These are phyloP conservation scores for Acacia pycnantha DNA, from an alignment of 331 rosid genomes.

Conservation along the genomic window DNA sequence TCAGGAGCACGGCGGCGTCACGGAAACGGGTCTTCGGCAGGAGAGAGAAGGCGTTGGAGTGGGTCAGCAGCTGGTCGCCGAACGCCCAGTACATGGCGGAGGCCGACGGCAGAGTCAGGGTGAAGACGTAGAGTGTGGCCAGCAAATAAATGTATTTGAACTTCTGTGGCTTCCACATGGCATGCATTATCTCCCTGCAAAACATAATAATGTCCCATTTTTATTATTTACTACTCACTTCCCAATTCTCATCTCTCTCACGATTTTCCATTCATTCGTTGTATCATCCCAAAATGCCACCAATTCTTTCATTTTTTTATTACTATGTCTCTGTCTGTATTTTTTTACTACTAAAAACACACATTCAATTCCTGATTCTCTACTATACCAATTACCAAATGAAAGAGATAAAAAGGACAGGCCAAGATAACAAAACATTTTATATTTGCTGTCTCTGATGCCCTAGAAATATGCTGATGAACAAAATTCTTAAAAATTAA, in stretches of 20 bases:
- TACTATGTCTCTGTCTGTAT: background rate
- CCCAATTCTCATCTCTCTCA: background rate
- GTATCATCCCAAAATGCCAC: background rate
- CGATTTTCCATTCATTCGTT: background rate
- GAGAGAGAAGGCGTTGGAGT: constrained; percentile 69
- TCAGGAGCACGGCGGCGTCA: constrained; percentile 65
- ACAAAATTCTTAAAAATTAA: background rate
- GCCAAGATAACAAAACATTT: background rate
- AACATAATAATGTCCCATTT: background rate
- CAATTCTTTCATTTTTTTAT: background rate
- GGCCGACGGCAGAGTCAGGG: constrained; percentile 68
- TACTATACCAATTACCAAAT: background rate
- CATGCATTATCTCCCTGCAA: constrained; percentile 76
- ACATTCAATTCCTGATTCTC: background rate
- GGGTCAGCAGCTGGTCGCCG: constrained; percentile 64
- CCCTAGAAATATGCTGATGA: background rate
- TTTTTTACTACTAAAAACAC: no score
- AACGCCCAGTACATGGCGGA: constrained; percentile 74
- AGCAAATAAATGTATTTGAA: constrained; percentile 63
- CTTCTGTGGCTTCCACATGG: constrained; percentile 84
- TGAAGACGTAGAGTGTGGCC: constrained; percentile 69
- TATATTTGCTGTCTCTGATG: background rate
- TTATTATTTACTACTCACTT: background rate
- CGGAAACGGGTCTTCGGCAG: constrained; percentile 57
- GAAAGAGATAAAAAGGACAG: background rate